Conservation (phyloP, 2,329 filamentous ascomycete species). For the Xylogone sp. region DNA sequence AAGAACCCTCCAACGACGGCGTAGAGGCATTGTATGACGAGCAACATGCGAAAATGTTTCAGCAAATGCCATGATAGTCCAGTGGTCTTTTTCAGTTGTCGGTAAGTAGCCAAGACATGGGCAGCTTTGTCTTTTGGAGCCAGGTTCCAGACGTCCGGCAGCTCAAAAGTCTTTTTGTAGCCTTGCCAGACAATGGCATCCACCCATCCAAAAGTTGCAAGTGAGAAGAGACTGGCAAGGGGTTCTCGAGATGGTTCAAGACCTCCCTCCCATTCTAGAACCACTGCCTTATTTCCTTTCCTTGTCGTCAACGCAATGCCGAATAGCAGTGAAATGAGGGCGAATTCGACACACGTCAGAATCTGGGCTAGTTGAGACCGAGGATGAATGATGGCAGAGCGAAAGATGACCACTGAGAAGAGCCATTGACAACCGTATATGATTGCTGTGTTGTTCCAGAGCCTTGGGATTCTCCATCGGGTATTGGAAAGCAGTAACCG, state of each 20-base stretch:
- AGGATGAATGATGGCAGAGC: conserved; percentile 79
- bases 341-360: conserved; percentile 71
- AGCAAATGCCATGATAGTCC: conserved; percentile 76
- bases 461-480: conserved; percentile 62
- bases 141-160: conserved; percentile 89
- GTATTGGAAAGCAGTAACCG: conserved; percentile 65
- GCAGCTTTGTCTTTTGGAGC: conserved; percentile 84
- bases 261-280: conserved; percentile 84
- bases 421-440: conserved; percentile 85
- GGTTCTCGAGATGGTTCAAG: conserved; percentile 86
- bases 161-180: conserved; percentile 78
- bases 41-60: conserved; percentile 74
- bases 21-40: conserved; percentile 76
- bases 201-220: conserved; percentile 87
- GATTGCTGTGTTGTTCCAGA: conserved; percentile 91
- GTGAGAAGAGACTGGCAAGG: conserved; percentile 81
- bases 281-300: conserved; percentile 86
- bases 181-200: conserved; percentile 86
- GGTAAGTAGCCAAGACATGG: conserved; percentile 74
- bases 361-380: conserved; percentile 57
- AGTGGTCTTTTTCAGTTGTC: conserved; percentile 78
- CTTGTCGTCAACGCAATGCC: conserved; percentile 75
- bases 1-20: conserved; percentile 77
- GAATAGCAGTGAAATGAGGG: conserved; percentile 69
- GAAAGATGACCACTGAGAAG: conserved; percentile 71